Base-by-base conservation (phyloP, 495 filamentous ascomycete genomes). In the Xylaria palmicola region DNA sequence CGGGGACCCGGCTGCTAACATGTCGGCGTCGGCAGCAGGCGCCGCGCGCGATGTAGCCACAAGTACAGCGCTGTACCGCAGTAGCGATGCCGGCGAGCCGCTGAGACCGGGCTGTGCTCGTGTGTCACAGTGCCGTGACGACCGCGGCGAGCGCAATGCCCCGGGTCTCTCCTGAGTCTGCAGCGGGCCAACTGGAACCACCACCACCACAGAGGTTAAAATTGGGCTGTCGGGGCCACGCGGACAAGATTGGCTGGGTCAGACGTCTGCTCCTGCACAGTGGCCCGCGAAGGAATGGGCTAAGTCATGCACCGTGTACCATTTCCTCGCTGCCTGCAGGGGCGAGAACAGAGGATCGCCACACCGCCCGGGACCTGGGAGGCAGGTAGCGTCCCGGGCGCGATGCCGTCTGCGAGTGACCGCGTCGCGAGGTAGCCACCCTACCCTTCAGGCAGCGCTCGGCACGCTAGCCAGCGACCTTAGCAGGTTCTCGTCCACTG, bases 351-450 rank as follows among this genome's bases (percentile, higher is more conserved):
- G 47, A 52, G 61, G 67, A 71, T 69, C 67, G 67, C 62, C 64
- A 71, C 69, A 71, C 69, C 69, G 69, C 69, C 64, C 59, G 64
- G 51, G 69, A 71, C 69, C 43, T 67, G 3, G 6, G 15, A 2
- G 2, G 15, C 13, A 41, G 30, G 69, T 71, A 71, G 53, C 64
- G 55, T 45, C 10, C 37, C 37, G 36, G 27, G 62, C 62, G 34
- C 49, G 19, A 13, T 53, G 13, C 48, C 19, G 49, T 50, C 29
- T 26, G 47, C 27, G 20, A 64, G 64, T 48, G 41, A 71, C 66
- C 30, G 15, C 40, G 15, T 1, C 1, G 7, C 27, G 8, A 69
- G 29, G 69, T 71, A 71, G 19, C 49, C 26, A 20, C 59, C 43
- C n/a, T 26, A n/a, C 12, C 50, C 7, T 13, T 36, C 41, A 39